Percentiles rank a stretch among this genome's conserved stretches.
phyloP scores from a whole-genome alignment of 768 basidiomycete species.

The Leucocoprinus leucothites region DNA sequence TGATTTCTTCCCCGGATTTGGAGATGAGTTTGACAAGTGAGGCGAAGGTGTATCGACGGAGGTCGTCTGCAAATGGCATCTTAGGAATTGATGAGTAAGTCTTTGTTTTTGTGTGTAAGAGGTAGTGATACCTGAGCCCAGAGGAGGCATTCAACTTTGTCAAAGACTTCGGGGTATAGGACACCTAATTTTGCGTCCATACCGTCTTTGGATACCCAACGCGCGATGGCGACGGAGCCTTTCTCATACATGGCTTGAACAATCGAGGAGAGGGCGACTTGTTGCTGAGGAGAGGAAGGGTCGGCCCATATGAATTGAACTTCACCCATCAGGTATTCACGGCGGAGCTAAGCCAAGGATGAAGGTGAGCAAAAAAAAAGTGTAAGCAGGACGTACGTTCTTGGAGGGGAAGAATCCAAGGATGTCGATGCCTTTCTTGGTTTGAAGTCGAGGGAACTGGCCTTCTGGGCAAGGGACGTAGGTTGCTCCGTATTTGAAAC shows the following conservation, averaged over 20 bases:
- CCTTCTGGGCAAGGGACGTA: constrained; percentile 86
- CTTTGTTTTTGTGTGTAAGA: background rate
- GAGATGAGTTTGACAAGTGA: constrained; percentile 66
- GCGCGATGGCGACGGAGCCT: constrained; percentile 70
- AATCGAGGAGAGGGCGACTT: constrained; percentile 85
- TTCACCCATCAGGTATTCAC: constrained; percentile 82
- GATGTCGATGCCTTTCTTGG: constrained; percentile 83
- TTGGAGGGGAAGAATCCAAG: constrained; percentile 74
- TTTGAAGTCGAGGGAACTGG: constrained; percentile 72
- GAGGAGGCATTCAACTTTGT: constrained; percentile 73
- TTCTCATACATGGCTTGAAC: constrained; percentile 77
- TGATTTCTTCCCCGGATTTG: constrained; percentile 70
- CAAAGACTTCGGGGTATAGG: constrained; percentile 58
- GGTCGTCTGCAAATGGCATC: constrained; percentile 96
- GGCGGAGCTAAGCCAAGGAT: constrained; percentile 57
- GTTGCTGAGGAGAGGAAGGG: constrained; percentile 57
- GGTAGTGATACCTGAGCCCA: constrained; percentile 68
- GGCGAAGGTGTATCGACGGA: constrained; percentile 83
- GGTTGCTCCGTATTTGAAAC: constrained; percentile 88
- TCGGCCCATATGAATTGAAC: constrained; percentile 85
- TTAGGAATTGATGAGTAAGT: background rate
- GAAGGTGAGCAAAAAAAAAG: constrained; percentile 1
- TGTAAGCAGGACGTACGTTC: constrained; percentile 44
- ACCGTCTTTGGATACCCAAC: constrained; percentile 75
- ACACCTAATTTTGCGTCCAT: constrained; percentile 86